phyloP scores from a whole-genome alignment of 352 stramenopile species.

The Pythium angustatum region DNA sequence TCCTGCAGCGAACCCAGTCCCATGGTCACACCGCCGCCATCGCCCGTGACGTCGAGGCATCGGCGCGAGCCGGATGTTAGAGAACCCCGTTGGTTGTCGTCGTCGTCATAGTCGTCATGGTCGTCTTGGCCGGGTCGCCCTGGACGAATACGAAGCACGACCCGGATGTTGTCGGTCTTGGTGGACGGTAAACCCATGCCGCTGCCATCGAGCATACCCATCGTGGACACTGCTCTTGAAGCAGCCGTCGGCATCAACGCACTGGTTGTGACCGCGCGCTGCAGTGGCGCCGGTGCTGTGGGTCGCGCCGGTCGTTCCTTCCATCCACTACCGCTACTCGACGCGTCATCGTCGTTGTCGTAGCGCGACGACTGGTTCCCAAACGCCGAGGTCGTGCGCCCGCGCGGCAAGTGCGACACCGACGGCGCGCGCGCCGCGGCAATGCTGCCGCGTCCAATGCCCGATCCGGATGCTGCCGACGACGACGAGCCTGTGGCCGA shows the following conservation, averaged over 20 bases:
- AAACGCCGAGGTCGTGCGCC: constrained; percentile 13
- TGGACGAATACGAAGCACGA: constrained; percentile 29
- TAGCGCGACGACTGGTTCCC: constrained; percentile 21
- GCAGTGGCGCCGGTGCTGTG: constrained; percentile 3
- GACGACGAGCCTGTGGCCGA: constrained; percentile 27
- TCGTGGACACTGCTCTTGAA: neutral
- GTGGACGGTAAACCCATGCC: constrained; percentile 18
- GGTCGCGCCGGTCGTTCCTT: constrained; percentile 1
- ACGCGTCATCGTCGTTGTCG: constrained; percentile 12
- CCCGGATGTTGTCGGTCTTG: constrained; percentile 26
- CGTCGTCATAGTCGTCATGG: constrained; percentile 26
- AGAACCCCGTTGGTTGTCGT: constrained; percentile 22
- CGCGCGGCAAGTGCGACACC: constrained; percentile 11
- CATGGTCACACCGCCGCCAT: constrained; percentile 63
- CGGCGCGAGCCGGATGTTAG: constrained; percentile 23
- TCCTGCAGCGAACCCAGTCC: constrained; percentile 60
- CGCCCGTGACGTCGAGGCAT: constrained; percentile 59
- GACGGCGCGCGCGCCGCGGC: constrained; percentile 9
- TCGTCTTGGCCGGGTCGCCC: constrained; percentile 16
- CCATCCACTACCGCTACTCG: constrained; percentile 14
- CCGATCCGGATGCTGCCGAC: constrained; percentile 21
- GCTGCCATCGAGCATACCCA: neutral
- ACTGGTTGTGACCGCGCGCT: constrained; percentile 16
- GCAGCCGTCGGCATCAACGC: neutral
- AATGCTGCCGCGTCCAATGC: constrained; percentile 1